These are phyloP conservation scores for Furcasterigmium sp. DNA, from an alignment of 2,329 filamentous ascomycete genomes.

Conservation along the genomic window DNA sequence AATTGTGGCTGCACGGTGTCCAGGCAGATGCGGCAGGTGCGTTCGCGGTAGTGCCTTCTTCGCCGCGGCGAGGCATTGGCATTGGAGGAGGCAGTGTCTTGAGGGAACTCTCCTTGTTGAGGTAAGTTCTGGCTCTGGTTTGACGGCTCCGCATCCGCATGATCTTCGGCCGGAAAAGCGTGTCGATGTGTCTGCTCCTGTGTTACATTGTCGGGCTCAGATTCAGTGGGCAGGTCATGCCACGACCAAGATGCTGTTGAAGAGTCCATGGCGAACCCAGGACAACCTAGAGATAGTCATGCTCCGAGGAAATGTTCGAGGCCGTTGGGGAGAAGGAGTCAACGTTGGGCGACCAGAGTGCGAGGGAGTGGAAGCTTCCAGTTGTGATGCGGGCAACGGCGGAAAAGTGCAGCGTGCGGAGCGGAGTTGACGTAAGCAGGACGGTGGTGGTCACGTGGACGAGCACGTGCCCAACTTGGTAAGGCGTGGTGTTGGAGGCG, in stretches of 20 bases:
- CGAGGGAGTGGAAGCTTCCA: too few relatives aligned
- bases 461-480: too few relatives aligned
- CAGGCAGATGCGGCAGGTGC: constrained; percentile 86
- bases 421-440: too few relatives aligned
- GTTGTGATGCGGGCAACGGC: too few relatives aligned
- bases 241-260: constrained; percentile 1
- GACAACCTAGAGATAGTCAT: neutral
- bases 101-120: neutral
- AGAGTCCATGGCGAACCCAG: neutral
- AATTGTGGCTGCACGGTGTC: constrained; percentile 56
- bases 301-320: neutral
- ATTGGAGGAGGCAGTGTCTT: neutral
- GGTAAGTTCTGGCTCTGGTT: neutral
- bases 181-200: neutral
- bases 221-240: neutral
- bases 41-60: constrained; percentile 55
- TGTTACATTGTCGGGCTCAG: neutral
- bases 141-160: neutral
- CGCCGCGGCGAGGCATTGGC: neutral
- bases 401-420: too few relatives aligned
- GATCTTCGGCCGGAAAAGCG: neutral
- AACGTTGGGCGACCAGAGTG: too few relatives aligned
- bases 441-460: too few relatives aligned
- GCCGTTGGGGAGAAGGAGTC: too few relatives aligned
- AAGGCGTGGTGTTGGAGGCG: too few relatives aligned